Base-by-base conservation (phyloP, 106 monocot species). In the Dendrobium catenatum region DNA sequence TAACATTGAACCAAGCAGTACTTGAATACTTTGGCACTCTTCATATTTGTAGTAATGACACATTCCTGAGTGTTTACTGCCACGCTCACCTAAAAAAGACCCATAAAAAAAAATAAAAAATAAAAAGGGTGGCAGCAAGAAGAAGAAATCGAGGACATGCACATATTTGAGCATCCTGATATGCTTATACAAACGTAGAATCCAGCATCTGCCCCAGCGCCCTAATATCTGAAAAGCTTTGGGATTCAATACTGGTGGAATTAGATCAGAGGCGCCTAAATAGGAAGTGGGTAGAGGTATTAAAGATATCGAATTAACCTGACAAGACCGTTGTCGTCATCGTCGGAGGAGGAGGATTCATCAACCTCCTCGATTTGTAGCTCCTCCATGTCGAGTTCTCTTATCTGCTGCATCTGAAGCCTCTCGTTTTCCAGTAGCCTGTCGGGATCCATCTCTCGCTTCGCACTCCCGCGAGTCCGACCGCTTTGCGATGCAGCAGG, bases 281-380 rank as follows among this genome's bases (percentile, higher is more conserved):
- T 22, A n/a, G 13, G 46, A 75, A 22, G 6, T 0, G 15, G 8
- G n/a, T 5, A 55, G 48, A 31, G 49, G 6, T 2, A 37, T 37
- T 9, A 16, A 55, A 55, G 17, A 22, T 29, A 27, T 13, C 47
- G 40, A 31, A 77, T 47, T n/a, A 68, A 82, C 83, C 79, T 72
- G 13, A 51, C 55, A 10, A 79, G 79, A 78, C 58, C 17, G 79
- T 70, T 37, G 42, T 82, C 82, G 17, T 82, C 84, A 47, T 74
- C 73, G 9, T 73, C 78, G 67, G 40, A 2, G 40, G 22, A 5
- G 76, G 55, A 77, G 33, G 77, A 55, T 41, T 68, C 76, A 31
- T 85, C 88, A 22, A 88, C 88, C 47, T 84, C 84, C 79, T 88
- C 88, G 76, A 88, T 77, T 59, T 85, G 75, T n/a, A 88, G 84